phyloP scores from a whole-genome alignment of 78 protist species.

The Mastigamoeba balamuthi region DNA sequence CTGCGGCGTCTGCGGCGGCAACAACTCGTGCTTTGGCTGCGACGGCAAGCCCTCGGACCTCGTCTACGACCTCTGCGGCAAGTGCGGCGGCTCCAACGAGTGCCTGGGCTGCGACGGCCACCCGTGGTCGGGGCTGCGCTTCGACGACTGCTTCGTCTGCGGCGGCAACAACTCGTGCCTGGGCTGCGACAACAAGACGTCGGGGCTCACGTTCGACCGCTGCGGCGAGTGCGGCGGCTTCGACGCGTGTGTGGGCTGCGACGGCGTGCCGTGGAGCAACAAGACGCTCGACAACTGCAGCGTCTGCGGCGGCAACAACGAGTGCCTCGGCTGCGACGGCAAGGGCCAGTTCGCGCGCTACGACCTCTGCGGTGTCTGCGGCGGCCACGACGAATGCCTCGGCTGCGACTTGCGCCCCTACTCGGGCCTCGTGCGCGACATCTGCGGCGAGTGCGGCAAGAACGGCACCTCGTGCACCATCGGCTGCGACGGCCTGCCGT shows the following conservation, averaged over 20 bases:
- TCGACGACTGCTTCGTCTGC: constrained; percentile 45
- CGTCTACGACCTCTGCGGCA: constrained; percentile 7
- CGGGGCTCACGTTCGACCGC: background rate
- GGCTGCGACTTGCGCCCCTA: background rate
- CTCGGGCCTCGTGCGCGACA: constrained; percentile 3
- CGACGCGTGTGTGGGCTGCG: constrained; percentile 33
- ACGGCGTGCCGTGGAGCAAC: background rate
- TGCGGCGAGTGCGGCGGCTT: constrained; percentile 60
- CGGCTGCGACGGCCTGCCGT: constrained; percentile 34
- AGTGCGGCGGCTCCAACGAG: too few relatives aligned
- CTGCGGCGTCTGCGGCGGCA: constrained; percentile 49
- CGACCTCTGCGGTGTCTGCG: constrained; percentile 41
- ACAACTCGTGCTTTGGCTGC: constrained; percentile 27
- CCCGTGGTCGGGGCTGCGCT: background rate
- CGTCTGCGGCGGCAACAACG: constrained; percentile 49
- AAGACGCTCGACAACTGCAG: constrained; percentile 25
- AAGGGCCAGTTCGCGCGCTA: background rate
- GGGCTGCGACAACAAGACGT: constrained; percentile 25
- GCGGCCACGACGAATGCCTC: constrained; percentile 27
- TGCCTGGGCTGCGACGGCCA: constrained; percentile 31
- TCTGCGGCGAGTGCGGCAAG: constrained; percentile 53
- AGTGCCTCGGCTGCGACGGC: constrained; percentile 43
- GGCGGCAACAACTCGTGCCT: constrained; percentile 22
- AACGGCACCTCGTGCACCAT: constrained; percentile 17
- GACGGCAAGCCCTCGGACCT: background rate